Conservation (phyloP, 306 rosid genomes). For the Sesbania bispinosa region DNA sequence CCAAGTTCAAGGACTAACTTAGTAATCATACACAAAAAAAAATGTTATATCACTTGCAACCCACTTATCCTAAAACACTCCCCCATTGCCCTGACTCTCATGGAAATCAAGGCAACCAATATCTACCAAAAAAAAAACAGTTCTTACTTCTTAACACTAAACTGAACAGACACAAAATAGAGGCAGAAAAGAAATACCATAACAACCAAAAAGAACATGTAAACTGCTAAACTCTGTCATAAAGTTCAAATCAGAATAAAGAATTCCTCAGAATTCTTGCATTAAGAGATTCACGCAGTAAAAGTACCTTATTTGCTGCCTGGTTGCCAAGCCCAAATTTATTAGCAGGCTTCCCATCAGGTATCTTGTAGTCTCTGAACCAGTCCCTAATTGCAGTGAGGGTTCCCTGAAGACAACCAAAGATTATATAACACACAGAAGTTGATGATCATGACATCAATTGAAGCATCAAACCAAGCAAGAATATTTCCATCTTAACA, state of each 20-base stretch:
- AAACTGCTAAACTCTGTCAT: background rate
- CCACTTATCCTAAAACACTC: background rate
- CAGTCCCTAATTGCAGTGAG: constrained; percentile 80
- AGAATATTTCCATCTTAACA: background rate
- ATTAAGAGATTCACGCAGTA: too few relatives aligned
- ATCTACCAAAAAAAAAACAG: background rate
- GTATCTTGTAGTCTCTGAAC: constrained; percentile 88
- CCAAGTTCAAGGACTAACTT: background rate
- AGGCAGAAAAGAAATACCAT: background rate
- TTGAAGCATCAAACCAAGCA: background rate
- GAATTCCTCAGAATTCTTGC: too few relatives aligned
- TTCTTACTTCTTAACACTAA: background rate
- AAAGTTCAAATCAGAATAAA: too few relatives aligned
- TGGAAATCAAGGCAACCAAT: background rate
- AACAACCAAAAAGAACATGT: background rate
- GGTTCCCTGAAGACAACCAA: constrained; percentile 56
- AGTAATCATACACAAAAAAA: background rate
- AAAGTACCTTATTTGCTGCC: constrained; percentile 65
- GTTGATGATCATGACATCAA: background rate
- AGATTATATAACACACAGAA: constrained; percentile 24
- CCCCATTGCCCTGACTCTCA: background rate
- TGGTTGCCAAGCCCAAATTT: constrained; percentile 82
- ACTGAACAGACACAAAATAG: background rate
- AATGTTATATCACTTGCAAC: background rate
- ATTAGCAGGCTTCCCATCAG: constrained; percentile 96